These are phyloP conservation scores for Elsinoe necatrix DNA, from an alignment of 2,329 filamentous ascomycete species.

Conservation along the genomic window DNA sequence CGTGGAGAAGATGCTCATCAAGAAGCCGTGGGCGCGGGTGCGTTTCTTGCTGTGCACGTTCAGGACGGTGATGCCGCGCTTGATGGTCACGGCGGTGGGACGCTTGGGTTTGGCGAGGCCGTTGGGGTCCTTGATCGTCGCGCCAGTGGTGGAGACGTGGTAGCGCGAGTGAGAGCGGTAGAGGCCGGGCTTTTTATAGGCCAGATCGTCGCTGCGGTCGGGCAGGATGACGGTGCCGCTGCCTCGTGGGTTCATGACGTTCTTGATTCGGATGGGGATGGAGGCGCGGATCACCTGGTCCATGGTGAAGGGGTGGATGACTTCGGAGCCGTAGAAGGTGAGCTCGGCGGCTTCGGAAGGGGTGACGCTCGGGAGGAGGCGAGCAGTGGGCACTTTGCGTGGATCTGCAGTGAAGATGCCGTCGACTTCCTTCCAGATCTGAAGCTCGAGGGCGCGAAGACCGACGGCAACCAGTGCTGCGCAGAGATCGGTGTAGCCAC, in stretches of 20 bases:
- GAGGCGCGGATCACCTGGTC: slow-evolving; percentile 74
- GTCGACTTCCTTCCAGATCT: slow-evolving; percentile 99
- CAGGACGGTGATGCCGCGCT: slow-evolving; percentile 91
- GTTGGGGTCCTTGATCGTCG: background rate
- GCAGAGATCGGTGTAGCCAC: slow-evolving; percentile 94
- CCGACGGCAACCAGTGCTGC: slow-evolving; percentile 87
- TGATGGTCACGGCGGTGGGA: slow-evolving; percentile 75
- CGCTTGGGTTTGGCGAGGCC: slow-evolving; percentile 33
- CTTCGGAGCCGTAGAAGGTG: slow-evolving; percentile 68
- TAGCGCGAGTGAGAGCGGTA: slow-evolving; percentile 41
- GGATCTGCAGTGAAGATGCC: slow-evolving; percentile 85
- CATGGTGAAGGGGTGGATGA: slow-evolving; percentile 98
- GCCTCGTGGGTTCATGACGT: slow-evolving; percentile 76
- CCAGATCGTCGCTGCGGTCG: slow-evolving; percentile 51
- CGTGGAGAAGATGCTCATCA: slow-evolving; percentile 87
- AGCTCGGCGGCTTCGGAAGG: slow-evolving; percentile 92
- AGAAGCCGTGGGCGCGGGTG: slow-evolving; percentile 90
- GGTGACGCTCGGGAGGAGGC: slow-evolving; percentile 78
- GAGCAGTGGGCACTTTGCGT: slow-evolving; percentile 84
- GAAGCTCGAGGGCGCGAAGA: slow-evolving; percentile 75
- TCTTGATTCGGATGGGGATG: slow-evolving; percentile 84
- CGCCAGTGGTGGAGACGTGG: slow-evolving; percentile 33
- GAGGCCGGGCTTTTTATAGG: slow-evolving; percentile 41
- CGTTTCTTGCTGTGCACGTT: slow-evolving; percentile 98
- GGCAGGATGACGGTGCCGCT: slow-evolving; percentile 77